Evolutionary conservation across 2,329 filamentous ascomycete species (phyloP), one percentile per base, ranked within the genome.

Genomic region (Cladosporium velox): DNA sequence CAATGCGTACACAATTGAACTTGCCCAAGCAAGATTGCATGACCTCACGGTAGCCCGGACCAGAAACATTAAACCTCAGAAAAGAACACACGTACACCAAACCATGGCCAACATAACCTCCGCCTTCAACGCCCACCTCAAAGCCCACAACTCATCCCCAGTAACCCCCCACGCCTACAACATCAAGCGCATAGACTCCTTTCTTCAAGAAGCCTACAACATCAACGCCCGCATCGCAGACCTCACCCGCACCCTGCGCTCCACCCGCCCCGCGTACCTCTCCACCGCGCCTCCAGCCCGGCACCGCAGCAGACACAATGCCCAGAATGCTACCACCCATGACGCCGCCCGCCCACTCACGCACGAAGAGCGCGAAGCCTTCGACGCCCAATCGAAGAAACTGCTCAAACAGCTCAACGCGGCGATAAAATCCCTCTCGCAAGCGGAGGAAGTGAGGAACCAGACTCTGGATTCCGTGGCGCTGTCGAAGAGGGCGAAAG

Each of bases 171-270:
- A 47, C 55, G 24, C 28, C 41, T 81, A 78, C 68, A 76, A 76
- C 67, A 72, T 78, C 61, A 75, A 76, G 57, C 73, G 75, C 63
- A 85, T 95, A 60, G 91, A 97, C 77, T 90, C 91, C 73, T 99
- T 98, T 76, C 83, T 98, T 38, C 93, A 94, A 76, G 94, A 98
- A 80, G 95, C 95, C 63, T 95, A 96, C 80, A 88, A 90, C 76
- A 97, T 98, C 78, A 95, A 96, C 76, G 86, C 88, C 8, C 92
- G 96, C 76, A 96, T 98, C 68, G 81, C 86, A 68, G 91, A 90
- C 60, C 87, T 99, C 41, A 89, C 92, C 72, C 82, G 82, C 70
- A 92, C 97, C 74, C 89, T 99, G 24, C 88, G 87, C 75, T 87
- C 89, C 67, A 92, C 97, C 73, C 91, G 94, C 67, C 91, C 93